phyloP scores from a whole-genome alignment of 2,329 filamentous ascomycete genomes.

The Clarireedia sp. region DNA sequence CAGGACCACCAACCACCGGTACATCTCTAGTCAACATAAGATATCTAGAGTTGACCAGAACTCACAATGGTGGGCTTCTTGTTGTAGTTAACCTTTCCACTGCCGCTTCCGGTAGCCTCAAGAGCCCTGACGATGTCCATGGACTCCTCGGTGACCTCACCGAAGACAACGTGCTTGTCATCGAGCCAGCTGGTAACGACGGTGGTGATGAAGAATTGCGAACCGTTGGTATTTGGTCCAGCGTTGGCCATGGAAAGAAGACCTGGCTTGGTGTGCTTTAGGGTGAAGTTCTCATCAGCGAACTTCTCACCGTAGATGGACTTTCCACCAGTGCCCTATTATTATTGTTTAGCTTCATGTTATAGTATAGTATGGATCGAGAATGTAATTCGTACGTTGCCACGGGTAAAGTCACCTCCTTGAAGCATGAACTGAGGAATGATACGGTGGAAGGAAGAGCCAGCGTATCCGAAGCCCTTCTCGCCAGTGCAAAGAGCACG shows the following conservation, averaged over 20 bases:
- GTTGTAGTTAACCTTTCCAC: slow-evolving; percentile 47
- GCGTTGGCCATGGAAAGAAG: slow-evolving; percentile 94
- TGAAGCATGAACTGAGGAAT: slow-evolving; percentile 94
- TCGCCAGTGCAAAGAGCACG: slow-evolving; percentile 78
- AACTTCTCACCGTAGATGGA: slow-evolving; percentile 97
- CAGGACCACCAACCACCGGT: slow-evolving; percentile 11
- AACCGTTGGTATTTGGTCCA: slow-evolving; percentile 95
- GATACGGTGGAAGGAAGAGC: slow-evolving; percentile 84
- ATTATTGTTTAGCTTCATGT: slow-evolving; percentile 49
- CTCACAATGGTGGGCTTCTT: slow-evolving; percentile 52
- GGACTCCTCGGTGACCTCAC: slow-evolving; percentile 49
- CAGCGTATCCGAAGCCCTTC: slow-evolving; percentile 76
- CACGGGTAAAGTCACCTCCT: slow-evolving; percentile 90
- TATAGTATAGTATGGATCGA: slow-evolving; percentile 13
- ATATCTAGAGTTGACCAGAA: slow-evolving; percentile 34
- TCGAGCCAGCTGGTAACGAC: slow-evolving; percentile 92
- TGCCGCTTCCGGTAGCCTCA: slow-evolving; percentile 50
- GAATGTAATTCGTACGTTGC: slow-evolving; percentile 57
- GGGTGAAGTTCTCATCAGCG: slow-evolving; percentile 81
- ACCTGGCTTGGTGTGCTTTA: slow-evolving; percentile 66
- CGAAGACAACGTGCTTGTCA: slow-evolving; percentile 92
- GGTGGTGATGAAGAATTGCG: slow-evolving; percentile 97
- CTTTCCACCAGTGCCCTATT: slow-evolving; percentile 73
- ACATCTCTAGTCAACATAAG: slow-evolving; percentile 31
- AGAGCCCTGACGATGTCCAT: slow-evolving; percentile 50